Conservation (phyloP, 257 asterid species). For the Nicotiana knightiana region DNA sequence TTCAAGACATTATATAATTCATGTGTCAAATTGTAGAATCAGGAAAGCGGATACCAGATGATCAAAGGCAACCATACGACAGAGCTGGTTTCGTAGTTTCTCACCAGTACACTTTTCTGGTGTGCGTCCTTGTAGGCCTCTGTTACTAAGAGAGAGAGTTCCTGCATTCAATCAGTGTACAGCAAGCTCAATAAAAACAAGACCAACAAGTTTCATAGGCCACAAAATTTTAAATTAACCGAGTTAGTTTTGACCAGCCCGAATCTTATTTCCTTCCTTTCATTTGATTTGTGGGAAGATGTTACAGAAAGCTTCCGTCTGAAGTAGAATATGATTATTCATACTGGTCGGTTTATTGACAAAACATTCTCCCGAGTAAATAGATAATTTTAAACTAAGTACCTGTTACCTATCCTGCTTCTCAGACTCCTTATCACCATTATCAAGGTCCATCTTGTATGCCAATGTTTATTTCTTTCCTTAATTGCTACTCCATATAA, state of each 20-base stretch:
- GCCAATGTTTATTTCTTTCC: too few species aligned
- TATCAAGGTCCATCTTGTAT: too few species aligned
- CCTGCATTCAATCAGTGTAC: constrained; percentile 24
- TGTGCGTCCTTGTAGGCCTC: constrained; percentile 94
- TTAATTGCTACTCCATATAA: too few species aligned
- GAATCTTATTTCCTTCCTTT: neutral
- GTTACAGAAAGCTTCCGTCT: neutral
- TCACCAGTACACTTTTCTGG: constrained; percentile 80
- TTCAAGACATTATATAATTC: neutral
- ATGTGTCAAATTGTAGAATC: neutral
- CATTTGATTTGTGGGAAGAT: neutral
- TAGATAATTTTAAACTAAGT: too few species aligned
- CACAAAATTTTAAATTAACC: neutral
- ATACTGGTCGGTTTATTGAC: neutral
- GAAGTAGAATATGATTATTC: neutral
- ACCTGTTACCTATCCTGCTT: too few species aligned
- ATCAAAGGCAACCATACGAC: neutral
- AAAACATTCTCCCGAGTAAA: neutral
- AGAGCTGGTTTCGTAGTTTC: neutral
- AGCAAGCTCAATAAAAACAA: neutral
- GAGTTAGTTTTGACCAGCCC: neutral
- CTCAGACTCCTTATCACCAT: too few species aligned
- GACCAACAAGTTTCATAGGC: neutral
- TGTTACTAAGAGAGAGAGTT: constrained; percentile 67
- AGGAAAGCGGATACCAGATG: neutral